Evolutionary conservation across 192 early-diverging fungal genomes (phyloP).

Genomic region (Coemansia javaensis): DNA sequence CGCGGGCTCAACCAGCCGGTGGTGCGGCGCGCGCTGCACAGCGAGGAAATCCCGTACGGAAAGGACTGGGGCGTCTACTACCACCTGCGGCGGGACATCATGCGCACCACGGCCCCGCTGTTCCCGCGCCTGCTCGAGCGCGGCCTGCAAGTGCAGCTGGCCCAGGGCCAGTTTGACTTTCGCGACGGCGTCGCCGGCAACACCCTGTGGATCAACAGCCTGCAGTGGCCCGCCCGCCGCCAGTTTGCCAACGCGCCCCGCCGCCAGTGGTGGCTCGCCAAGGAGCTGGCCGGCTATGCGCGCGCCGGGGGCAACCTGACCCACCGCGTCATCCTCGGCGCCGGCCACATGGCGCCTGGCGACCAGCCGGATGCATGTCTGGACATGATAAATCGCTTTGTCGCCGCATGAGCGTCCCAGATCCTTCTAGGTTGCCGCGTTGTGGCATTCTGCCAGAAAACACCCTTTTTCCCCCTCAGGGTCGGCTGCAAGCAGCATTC

Average conservation of each 20-base stretch:
- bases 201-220: conserved; percentile 62
- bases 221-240: conserved; percentile 48
- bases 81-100: conserved; percentile 57
- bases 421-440: too few relatives aligned
- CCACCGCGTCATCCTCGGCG: conserved; percentile 59
- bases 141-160: conserved; percentile 55
- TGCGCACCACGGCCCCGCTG: conserved; percentile 56
- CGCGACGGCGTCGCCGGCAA: conserved; percentile 68
- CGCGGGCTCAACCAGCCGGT: conserved; percentile 53
- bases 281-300: conserved; percentile 57
- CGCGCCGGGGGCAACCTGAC: conserved; percentile 53
- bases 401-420: neutral
- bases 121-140: conserved; percentile 55
- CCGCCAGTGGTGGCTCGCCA: conserved; percentile 41
- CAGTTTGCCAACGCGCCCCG: conserved; percentile 52
- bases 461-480: too few relatives aligned
- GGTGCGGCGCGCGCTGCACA: conserved; percentile 60
- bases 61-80: conserved; percentile 54
- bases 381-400: conserved; percentile 37
- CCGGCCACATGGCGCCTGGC: conserved; percentile 70
- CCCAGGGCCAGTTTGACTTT: conserved; percentile 81
- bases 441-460: too few relatives aligned
- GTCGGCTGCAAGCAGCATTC: too few relatives aligned
- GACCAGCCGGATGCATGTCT: conserved; percentile 56
- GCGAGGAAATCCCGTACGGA: conserved; percentile 42